Percentiles rank a stretch among this genome's conserved stretches.
These are phyloP conservation scores for Solanum rostratum DNA, from an alignment of 257 asterid species.

Conservation along the genomic window DNA sequence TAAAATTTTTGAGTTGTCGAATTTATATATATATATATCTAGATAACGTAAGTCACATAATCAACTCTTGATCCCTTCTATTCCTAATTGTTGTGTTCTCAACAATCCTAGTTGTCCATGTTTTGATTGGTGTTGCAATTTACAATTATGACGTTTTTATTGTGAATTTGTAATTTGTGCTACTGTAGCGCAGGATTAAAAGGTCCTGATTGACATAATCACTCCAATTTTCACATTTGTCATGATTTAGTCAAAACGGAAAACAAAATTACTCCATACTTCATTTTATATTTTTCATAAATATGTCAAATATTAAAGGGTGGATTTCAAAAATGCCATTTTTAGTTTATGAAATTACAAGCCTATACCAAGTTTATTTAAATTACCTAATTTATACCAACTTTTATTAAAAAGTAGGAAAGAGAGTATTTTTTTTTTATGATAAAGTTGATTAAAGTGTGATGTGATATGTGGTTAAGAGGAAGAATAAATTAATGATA, in stretches of 20 bases:
- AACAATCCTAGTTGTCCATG: background rate
- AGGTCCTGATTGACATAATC: background rate
- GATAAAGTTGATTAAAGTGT: too few relatives aligned
- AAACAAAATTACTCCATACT: background rate
- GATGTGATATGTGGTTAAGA: too few relatives aligned
- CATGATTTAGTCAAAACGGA: background rate
- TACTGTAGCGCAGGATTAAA: background rate
- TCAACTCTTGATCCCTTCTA: background rate
- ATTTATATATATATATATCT: too few relatives aligned
- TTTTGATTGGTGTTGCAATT: background rate
- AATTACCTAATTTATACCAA: too few relatives aligned
- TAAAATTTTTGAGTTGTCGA: background rate
- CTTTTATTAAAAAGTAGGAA: too few relatives aligned
- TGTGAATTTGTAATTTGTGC: background rate
- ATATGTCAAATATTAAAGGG: too few relatives aligned
- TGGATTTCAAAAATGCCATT: too few relatives aligned
- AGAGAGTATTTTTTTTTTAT: too few relatives aligned
- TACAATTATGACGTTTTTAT: background rate
- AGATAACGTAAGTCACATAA: background rate
- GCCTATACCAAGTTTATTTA: too few relatives aligned
- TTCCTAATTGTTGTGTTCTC: background rate
- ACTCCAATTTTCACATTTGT: background rate
- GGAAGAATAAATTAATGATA: too few relatives aligned
- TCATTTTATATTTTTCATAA: background rate
- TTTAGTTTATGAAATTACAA: too few relatives aligned